A percentile compares a stretch with the other conserved stretches of the same genome.
These are phyloP conservation scores for Microdochium bolleyi DNA, from an alignment of 2,329 filamentous ascomycete species.

Conservation along the genomic window DNA sequence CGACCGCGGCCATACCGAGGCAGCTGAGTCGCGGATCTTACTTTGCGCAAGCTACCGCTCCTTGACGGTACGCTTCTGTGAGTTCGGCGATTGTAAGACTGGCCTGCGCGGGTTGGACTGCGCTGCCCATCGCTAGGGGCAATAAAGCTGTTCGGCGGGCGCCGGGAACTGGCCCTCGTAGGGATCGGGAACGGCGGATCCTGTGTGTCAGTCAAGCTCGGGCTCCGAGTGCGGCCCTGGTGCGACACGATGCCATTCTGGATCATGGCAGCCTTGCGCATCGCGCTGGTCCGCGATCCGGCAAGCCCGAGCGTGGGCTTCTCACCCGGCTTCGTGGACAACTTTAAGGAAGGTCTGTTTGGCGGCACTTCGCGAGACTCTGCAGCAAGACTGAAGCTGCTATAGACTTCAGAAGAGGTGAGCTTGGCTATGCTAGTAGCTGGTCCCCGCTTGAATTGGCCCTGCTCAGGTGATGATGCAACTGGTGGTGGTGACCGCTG, in stretches of 20 bases:
- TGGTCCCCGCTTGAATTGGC: conserved; percentile 16
- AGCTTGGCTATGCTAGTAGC: neutral
- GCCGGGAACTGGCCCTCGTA: conserved; percentile 76
- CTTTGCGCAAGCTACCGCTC: conserved; percentile 65
- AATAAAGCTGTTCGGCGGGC: conserved; percentile 58
- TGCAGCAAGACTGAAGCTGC: conserved; percentile 27
- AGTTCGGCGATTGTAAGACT: conserved; percentile 46
- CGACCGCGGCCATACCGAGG: conserved; percentile 44
- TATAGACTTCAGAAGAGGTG: conserved; percentile 31
- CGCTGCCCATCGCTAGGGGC: conserved; percentile 62
- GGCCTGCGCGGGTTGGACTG: conserved; percentile 62
- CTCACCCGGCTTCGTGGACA: conserved; percentile 21
- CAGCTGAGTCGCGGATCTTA: conserved; percentile 73
- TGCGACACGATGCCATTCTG: conserved; percentile 70
- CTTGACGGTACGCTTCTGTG: conserved; percentile 40
- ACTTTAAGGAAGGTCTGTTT: conserved; percentile 21
- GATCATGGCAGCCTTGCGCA: conserved; percentile 73
- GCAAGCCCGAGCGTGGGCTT: conserved; percentile 27
- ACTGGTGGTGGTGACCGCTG: conserved; percentile 34
- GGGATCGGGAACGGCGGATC: conserved; percentile 90
- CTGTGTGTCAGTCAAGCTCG: conserved; percentile 50
- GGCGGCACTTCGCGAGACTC: conserved; percentile 16
- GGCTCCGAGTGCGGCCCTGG: conserved; percentile 53
- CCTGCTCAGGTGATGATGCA: conserved; percentile 33
- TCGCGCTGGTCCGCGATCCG: conserved; percentile 47